Conservation (phyloP, 768 basidiomycete species). For the Pseudohyphozyma bogoriensis region DNA sequence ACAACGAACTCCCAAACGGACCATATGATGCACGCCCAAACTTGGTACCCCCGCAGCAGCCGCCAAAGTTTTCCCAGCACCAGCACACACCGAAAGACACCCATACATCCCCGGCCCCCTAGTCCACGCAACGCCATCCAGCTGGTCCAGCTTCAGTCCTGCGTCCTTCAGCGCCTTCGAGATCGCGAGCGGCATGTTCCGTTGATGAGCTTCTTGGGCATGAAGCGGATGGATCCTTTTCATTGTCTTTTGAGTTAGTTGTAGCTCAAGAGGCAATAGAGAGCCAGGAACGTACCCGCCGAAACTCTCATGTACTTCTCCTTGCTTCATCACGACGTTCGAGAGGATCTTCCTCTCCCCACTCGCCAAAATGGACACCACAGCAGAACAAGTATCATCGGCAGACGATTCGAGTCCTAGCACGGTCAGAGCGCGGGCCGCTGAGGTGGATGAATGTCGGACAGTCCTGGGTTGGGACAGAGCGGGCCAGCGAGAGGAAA, state of each 20-base stretch:
- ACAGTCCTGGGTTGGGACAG: too few species aligned
- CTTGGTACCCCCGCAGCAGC: constrained; percentile 61
- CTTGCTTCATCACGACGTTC: constrained; percentile 78
- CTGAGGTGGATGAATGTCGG: too few species aligned
- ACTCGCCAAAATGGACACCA: constrained; percentile 77
- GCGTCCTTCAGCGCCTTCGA: constrained; percentile 58
- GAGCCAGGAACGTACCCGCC: too few species aligned
- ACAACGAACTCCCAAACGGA: constrained; percentile 35
- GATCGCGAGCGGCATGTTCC: constrained; percentile 72
- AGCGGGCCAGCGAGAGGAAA: too few species aligned
- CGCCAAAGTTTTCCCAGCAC: constrained; percentile 76
- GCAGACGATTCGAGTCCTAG: constrained; percentile 31
- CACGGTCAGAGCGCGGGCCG: too few species aligned
- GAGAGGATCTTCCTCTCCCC: constrained; percentile 54
- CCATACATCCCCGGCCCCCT: constrained; percentile 64
- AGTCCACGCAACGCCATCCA: constrained; percentile 85
- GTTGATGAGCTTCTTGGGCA: constrained; percentile 61
- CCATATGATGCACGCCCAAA: constrained; percentile 94
- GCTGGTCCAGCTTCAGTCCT: constrained; percentile 47
- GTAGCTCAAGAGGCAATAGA: too few species aligned
- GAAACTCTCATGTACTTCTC: constrained; percentile 40
- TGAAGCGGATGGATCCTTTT: constrained; percentile 36
- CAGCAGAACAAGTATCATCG: constrained; percentile 85
- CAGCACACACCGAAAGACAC: constrained; percentile 66
- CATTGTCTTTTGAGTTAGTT: too few species aligned